Evolutionary conservation across 2,329 filamentous ascomycete genomes (phyloP).

Genomic region (Pestalotiopsis sp.): DNA sequence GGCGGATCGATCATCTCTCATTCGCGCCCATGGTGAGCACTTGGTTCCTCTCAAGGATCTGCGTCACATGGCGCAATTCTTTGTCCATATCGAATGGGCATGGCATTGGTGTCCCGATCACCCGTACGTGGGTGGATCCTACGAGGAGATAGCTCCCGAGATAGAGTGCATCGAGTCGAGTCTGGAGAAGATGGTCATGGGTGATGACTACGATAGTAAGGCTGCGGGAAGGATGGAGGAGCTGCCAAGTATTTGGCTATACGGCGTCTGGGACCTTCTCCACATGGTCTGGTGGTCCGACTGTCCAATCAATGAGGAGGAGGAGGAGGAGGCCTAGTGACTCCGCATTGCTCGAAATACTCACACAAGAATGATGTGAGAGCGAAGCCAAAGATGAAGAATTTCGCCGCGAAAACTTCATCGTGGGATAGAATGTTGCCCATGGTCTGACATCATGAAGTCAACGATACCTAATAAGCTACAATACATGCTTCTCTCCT

Average conservation of each 20-base stretch:
- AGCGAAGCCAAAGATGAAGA: no score
- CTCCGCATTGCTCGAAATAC: no score
- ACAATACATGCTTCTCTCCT: no score
- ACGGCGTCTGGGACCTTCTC: not conserved
- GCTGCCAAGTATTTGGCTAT: conserved; percentile 4
- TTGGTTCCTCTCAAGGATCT: conserved; percentile 9
- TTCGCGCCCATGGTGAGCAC: conserved; percentile 5
- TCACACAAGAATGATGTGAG: no score
- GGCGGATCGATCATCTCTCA: not conserved
- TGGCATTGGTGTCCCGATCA: conserved; percentile 13
- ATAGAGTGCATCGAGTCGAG: conserved; percentile 13
- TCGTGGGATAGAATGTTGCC: no score
- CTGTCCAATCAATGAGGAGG: no score
- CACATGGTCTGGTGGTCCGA: no score
- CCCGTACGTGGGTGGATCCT: not conserved
- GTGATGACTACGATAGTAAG: conserved; percentile 14
- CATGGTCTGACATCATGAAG: no score
- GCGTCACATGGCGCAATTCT: conserved; percentile 14
- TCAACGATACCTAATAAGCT: no score
- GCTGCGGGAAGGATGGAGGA: conserved; percentile 14
- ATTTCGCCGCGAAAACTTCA: no score
- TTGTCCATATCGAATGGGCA: conserved; percentile 17
- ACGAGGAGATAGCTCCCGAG: not conserved
- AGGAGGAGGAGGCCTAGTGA: no score
- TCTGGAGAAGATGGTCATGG: conserved; percentile 19